phyloP scores from a whole-genome alignment of 495 filamentous ascomycete genomes.

The Extremus antarcticus region DNA sequence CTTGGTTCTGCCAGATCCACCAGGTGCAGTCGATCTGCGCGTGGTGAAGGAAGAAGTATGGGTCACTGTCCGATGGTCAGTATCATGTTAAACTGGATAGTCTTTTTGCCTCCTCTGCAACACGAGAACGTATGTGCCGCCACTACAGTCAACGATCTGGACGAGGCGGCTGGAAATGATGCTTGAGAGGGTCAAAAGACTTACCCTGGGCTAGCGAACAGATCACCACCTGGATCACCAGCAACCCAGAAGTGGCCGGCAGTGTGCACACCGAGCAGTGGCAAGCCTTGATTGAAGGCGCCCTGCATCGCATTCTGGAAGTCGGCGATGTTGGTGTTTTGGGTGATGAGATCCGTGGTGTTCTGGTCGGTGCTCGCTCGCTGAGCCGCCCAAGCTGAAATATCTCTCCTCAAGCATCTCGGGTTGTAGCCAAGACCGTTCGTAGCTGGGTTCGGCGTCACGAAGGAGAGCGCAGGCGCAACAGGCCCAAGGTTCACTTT shows the following conservation, averaged over 20 bases:
- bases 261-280: conserved; percentile 45
- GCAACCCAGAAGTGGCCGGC: conserved; percentile 55
- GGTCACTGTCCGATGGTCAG: conserved; percentile 37
- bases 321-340: conserved; percentile 35
- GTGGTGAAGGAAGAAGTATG: conserved; percentile 61
- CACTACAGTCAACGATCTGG: no score
- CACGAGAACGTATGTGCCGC: no score
- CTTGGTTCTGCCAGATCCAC: conserved; percentile 60
- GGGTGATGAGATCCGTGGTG: conserved; percentile 36
- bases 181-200: no score
- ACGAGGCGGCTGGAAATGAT: no score
- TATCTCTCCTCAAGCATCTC: conserved; percentile 55
- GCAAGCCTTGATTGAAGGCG: conserved; percentile 33
- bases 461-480: conserved; percentile 14
- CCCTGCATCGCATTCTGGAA: conserved; percentile 45
- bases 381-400: conserved; percentile 38
- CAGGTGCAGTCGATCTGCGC: conserved; percentile 57
- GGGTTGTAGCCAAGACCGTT: conserved; percentile 41
- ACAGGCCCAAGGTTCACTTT: conserved; percentile 29
- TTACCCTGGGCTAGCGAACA: conserved; percentile 34
- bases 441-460: conserved; percentile 11
- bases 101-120: no score
- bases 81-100: not conserved
- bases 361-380: conserved; percentile 43
- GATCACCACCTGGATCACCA: conserved; percentile 49